These are phyloP conservation scores for Pseudogymnoascus sp. DNA, from an alignment of 2,329 filamentous ascomycete genomes.

Conservation along the genomic window DNA sequence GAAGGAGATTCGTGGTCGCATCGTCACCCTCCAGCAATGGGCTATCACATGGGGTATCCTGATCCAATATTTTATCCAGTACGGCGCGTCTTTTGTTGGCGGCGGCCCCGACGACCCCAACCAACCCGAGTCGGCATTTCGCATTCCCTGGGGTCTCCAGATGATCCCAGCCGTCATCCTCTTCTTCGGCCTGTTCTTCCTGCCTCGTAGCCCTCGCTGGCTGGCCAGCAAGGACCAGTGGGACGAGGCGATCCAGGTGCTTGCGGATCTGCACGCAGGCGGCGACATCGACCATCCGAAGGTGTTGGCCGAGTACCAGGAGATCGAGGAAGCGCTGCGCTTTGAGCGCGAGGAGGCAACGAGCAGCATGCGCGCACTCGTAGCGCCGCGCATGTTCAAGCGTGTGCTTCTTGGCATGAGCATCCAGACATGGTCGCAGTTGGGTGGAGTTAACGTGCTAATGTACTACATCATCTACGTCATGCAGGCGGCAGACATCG, in stretches of 20 bases:
- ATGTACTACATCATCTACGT: slow-evolving; percentile 67
- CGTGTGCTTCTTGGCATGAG: slow-evolving; percentile 64
- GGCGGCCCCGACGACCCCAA: slow-evolving; percentile 43
- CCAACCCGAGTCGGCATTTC: slow-evolving; percentile 48
- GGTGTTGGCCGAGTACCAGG: slow-evolving; percentile 56
- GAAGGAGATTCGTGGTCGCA: slow-evolving; percentile 49
- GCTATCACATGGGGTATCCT: slow-evolving; percentile 65
- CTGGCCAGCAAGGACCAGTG: slow-evolving; percentile 60
- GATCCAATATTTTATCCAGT: slow-evolving; percentile 61
- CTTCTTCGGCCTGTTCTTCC: slow-evolving; percentile 50
- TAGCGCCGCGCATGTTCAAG: slow-evolving; percentile 65
- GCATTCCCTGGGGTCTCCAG: slow-evolving; percentile 56
- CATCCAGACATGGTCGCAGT: slow-evolving; percentile 68
- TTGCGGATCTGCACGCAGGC: slow-evolving; percentile 51
- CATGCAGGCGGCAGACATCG: slow-evolving; percentile 57
- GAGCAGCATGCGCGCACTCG: slow-evolving; percentile 62
- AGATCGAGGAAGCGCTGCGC: slow-evolving; percentile 66
- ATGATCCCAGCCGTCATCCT: slow-evolving; percentile 48
- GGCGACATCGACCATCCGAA: slow-evolving; percentile 50
- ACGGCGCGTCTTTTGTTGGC: slow-evolving; percentile 50
- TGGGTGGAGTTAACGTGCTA: slow-evolving; percentile 71
- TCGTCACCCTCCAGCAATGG: slow-evolving; percentile 62
- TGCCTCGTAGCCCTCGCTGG: slow-evolving; percentile 62
- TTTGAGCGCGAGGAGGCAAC: slow-evolving; percentile 67
- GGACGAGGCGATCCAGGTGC: slow-evolving; percentile 54